Evolutionary conservation across 805 yeast genomes (phyloP).

Genomic region (Lipomyces yamanashiensis): DNA sequence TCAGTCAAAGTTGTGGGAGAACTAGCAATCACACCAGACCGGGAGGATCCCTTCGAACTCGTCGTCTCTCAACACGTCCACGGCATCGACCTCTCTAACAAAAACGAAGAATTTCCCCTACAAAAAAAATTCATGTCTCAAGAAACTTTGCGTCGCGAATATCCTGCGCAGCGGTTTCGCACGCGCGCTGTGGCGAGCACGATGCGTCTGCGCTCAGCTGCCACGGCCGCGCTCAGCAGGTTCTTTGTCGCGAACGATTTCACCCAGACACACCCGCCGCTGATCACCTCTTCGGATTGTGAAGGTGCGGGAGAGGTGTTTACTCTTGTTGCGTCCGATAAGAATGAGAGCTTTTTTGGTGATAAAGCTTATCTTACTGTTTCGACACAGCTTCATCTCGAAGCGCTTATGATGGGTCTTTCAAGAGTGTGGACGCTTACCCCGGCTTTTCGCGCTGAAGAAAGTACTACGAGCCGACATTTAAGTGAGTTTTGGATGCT

Average conservation of each 20-base stretch:
- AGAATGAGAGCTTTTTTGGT: constrained; percentile 58
- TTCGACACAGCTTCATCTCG: constrained; percentile 89
- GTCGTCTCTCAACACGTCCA: constrained; percentile 50
- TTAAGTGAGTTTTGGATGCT: constrained; percentile 97
- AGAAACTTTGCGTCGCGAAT: constrained; percentile 63
- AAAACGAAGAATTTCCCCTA: constrained; percentile 63
- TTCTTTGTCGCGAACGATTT: constrained; percentile 63
- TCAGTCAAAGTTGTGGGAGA: constrained; percentile 24
- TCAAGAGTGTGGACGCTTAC: constrained; percentile 84
- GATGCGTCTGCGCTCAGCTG: constrained; percentile 70
- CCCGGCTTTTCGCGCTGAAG: constrained; percentile 95
- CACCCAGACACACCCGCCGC: constrained; percentile 80
- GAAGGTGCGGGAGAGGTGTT: constrained; percentile 98
- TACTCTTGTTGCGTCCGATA: constrained; percentile 47
- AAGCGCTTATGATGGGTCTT: constrained; percentile 73
- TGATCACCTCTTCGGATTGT: constrained; percentile 87
- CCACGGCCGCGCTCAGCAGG: constrained; percentile 58
- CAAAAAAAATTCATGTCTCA: constrained; percentile 77
- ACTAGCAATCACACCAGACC: constrained; percentile 30
- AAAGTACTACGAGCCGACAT: constrained; percentile 88
- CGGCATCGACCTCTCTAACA: constrained; percentile 45
- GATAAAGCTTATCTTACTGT: constrained; percentile 78
- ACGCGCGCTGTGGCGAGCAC: constrained; percentile 67
- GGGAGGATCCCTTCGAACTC: constrained; percentile 52
- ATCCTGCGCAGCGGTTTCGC: constrained; percentile 81